phyloP scores from a whole-genome alignment of 2,329 filamentous ascomycete species.

The Colletotrichum melonis region DNA sequence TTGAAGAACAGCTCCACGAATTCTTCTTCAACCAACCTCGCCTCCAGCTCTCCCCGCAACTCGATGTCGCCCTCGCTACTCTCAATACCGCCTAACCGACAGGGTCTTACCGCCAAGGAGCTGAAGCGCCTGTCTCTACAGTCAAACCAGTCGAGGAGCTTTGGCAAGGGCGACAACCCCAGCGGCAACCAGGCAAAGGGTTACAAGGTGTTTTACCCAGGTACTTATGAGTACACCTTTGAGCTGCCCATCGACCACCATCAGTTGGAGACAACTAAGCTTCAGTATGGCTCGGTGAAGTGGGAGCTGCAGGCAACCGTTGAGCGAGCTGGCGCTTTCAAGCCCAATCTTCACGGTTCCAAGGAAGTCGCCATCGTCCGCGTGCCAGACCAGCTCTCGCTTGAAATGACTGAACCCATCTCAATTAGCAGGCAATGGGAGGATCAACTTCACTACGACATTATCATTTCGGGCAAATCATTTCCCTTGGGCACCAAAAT shows the following conservation, averaged over 20 bases:
- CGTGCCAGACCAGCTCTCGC: slow-evolving; percentile 85
- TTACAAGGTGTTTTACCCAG: slow-evolving; percentile 87
- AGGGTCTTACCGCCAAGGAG: slow-evolving; percentile 58
- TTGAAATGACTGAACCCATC: slow-evolving; percentile 93
- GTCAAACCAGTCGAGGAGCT: slow-evolving; percentile 85
- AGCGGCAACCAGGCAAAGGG: slow-evolving; percentile 73
- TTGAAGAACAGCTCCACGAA: slow-evolving; percentile 54
- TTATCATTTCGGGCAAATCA: slow-evolving; percentile 94
- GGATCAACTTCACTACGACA: slow-evolving; percentile 94
- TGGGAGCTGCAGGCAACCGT: slow-evolving; percentile 89
- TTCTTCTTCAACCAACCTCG: slow-evolving; percentile 46
- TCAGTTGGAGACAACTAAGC: slow-evolving; percentile 87
- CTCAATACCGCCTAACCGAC: slow-evolving; percentile 43
- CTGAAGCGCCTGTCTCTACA: slow-evolving; percentile 80
- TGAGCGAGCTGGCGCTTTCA: slow-evolving; percentile 89
- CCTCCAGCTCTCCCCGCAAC: slow-evolving; percentile 27
- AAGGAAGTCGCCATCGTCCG: slow-evolving; percentile 88
- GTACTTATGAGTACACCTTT: slow-evolving; percentile 76
- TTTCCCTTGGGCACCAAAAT: slow-evolving; percentile 90
- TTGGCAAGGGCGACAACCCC: slow-evolving; percentile 80
- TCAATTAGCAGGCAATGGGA: slow-evolving; percentile 95
- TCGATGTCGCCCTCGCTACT: slow-evolving; percentile 36
- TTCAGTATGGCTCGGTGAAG: slow-evolving; percentile 86
- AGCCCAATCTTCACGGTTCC: slow-evolving; percentile 83
- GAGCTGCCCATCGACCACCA: slow-evolving; percentile 91